Conservation (phyloP, 805 yeast genomes). For the Ogataea polymorpha region DNA sequence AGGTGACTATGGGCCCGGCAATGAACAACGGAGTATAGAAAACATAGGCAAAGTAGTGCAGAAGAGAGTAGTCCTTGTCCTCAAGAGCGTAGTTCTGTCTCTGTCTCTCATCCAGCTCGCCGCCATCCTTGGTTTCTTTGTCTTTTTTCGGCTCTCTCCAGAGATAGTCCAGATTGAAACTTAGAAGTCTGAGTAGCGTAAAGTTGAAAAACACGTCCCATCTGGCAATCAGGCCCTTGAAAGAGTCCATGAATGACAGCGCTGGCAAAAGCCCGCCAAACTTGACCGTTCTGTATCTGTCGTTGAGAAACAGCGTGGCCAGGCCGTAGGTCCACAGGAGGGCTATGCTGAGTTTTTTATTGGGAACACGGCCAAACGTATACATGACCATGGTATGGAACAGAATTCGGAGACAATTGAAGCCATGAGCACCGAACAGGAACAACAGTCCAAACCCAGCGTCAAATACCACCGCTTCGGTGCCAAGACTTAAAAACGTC, state of each 20-base stretch:
- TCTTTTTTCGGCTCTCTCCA: slow-evolving; percentile 33
- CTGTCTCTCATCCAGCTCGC: slow-evolving; percentile 50
- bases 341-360: slow-evolving; percentile 38
- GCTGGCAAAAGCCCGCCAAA: slow-evolving; percentile 41
- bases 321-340: slow-evolving; percentile 78
- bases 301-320: slow-evolving; percentile 75
- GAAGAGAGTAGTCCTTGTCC: slow-evolving; percentile 54
- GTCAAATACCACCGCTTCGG: slow-evolving; percentile 64
- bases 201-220: slow-evolving; percentile 98
- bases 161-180: slow-evolving; percentile 76
- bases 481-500: slow-evolving; percentile 24
- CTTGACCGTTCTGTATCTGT: slow-evolving; percentile 52
- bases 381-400: slow-evolving; percentile 56
- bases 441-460: slow-evolving; percentile 66
- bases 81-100: slow-evolving; percentile 65
- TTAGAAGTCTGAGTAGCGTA: slow-evolving; percentile 76
- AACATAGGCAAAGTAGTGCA: slow-evolving; percentile 71
- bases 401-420: slow-evolving; percentile 60
- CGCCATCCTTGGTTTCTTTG: slow-evolving; percentile 18
- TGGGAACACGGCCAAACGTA: slow-evolving; percentile 40
- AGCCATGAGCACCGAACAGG: slow-evolving; percentile 75
- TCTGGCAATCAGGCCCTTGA: slow-evolving; percentile 73
- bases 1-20: slow-evolving; percentile 93
- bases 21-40: slow-evolving; percentile 86
- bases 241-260: slow-evolving; percentile 58